Evolutionary conservation across 2,329 filamentous ascomycete genomes (phyloP), one percentile per base, ranked within the genome.

Genomic region (Cladobotryum protrusum): DNA sequence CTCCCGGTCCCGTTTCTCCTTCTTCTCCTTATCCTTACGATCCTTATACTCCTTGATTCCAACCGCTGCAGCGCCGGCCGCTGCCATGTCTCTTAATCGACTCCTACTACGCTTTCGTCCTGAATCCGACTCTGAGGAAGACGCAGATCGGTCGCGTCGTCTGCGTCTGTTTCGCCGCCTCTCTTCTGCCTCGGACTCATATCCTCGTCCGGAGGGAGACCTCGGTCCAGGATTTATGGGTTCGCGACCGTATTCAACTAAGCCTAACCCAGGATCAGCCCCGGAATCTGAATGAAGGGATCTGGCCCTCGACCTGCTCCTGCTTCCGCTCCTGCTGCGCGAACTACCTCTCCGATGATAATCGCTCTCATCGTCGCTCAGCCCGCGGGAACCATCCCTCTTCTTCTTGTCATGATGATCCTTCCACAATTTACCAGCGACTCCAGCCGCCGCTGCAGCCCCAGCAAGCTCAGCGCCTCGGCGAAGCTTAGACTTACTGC

Each of bases 231-330:
- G 71, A 57, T 69, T 67, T 56, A 85, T 72, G 59, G 81, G 79
- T 57, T 76, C 73, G 62, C 71, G 73, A 58, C 81, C 81, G 72
- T 85, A 85, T 66, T 84, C 78, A 76, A 85, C 79, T 74, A 83
- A 74, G 71, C 80, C 81, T 81, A 83, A 71, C 71, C 82, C 79
- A 72, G 74, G 76, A 79, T 83, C 80, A 83, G 77, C 74, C 65
- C 67, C 68, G 62, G 70, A 68, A 65, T 76, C 73, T 59, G 73
- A 73, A 69, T 73, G 68, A 66, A 67, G 68, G 70, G 71, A 69
- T 69, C 69, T 67, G 69, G 73, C 70, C 62, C 66, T 65, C 67
- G 78, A 79, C 69, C 74, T 76, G 71, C 73, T 76, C 65, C 75
- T 62, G 58, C 65, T 67, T 61, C 63, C 65, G 55, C 58, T 61